Evolutionary conservation across 805 yeast species (phyloP).

Genomic region (Scheffersomyces stipitis): DNA sequence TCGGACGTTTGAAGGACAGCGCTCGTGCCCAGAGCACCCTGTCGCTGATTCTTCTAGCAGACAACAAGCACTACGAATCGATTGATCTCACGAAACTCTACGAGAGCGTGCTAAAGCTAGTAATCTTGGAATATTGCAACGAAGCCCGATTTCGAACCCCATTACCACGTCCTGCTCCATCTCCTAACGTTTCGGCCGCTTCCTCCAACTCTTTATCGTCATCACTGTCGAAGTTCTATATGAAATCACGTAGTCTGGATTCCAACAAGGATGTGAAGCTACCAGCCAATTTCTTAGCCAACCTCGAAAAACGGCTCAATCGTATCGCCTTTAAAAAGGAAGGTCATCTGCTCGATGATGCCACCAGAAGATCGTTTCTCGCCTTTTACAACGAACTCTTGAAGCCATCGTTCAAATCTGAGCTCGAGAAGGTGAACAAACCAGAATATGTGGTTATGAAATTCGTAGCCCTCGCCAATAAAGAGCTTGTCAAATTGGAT

Average conservation of each 20-base stretch:
- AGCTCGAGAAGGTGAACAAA: constrained; percentile 28
- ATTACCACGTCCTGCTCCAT: constrained; percentile 5
- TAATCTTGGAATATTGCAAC: constrained; percentile 58
- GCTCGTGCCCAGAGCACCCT: neutral
- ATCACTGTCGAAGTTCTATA: constrained; percentile 7
- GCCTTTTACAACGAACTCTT: constrained; percentile 63
- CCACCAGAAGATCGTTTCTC: constrained; percentile 56
- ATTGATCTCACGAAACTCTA: constrained; percentile 39
- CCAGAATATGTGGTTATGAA: constrained; percentile 50
- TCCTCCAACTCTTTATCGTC: neutral
- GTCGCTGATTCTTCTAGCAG: constrained; percentile 7
- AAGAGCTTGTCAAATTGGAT: constrained; percentile 47
- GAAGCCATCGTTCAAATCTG: constrained; percentile 43
- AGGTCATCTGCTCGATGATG: constrained; percentile 38
- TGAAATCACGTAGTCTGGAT: constrained; percentile 7
- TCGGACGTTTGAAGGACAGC: neutral
- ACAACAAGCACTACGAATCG: constrained; percentile 11
- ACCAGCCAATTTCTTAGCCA: constrained; percentile 37
- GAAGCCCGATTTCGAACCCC: constrained; percentile 61
- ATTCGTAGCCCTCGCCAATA: constrained; percentile 54
- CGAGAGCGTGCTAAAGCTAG: constrained; percentile 51
- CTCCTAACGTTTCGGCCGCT: constrained; percentile 2
- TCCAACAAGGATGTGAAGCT: constrained; percentile 24
- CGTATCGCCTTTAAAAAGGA: constrained; percentile 46
- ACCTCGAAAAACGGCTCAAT: constrained; percentile 43